Percentiles rank a stretch among this genome's conserved stretches.
Evolutionary conservation across 768 basidiomycete genomes (phyloP).

Genomic region (Boletus sp.): DNA sequence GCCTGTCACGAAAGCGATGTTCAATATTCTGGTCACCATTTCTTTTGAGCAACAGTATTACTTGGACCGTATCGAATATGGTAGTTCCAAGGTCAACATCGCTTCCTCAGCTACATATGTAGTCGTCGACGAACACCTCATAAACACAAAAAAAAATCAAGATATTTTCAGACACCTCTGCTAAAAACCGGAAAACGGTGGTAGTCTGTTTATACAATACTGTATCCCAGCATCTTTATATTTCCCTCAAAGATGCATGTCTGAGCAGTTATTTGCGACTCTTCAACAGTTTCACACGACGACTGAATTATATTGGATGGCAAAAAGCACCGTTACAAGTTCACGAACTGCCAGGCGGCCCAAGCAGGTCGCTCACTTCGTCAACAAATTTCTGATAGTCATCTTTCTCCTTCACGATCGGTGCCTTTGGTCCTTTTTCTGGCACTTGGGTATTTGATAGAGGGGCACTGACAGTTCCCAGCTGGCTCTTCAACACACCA

Average conservation of each 20-base stretch:
- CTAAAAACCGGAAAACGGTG: too few species aligned
- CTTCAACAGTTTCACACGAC: too few species aligned
- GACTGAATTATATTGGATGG: too few species aligned
- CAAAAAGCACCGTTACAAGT: not conserved
- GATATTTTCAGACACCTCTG: too few species aligned
- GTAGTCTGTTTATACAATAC: too few species aligned
- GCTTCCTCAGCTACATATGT: not conserved
- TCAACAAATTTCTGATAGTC: constrained; percentile 79
- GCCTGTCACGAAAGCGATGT: constrained; percentile 4
- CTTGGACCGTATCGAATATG: not conserved
- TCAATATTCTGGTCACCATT: not conserved
- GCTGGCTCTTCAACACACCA: constrained; percentile 56
- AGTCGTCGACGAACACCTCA: too few species aligned
- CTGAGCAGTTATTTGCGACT: too few species aligned
- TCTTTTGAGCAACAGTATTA: constrained; percentile 1
- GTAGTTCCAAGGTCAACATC: not conserved
- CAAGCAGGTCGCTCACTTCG: constrained; percentile 69
- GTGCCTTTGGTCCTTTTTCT: constrained; percentile 21
- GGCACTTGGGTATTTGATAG: constrained; percentile 14
- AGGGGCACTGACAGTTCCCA: constrained; percentile 43
- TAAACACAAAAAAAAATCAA: not conserved
- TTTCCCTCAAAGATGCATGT: too few species aligned
- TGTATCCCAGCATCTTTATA: too few species aligned
- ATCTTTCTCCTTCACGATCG: constrained; percentile 47
- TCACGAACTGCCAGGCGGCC: constrained; percentile 21